Base-by-base conservation (phyloP, 805 yeast genomes). In the Myxozyma lipomycoides region DNA sequence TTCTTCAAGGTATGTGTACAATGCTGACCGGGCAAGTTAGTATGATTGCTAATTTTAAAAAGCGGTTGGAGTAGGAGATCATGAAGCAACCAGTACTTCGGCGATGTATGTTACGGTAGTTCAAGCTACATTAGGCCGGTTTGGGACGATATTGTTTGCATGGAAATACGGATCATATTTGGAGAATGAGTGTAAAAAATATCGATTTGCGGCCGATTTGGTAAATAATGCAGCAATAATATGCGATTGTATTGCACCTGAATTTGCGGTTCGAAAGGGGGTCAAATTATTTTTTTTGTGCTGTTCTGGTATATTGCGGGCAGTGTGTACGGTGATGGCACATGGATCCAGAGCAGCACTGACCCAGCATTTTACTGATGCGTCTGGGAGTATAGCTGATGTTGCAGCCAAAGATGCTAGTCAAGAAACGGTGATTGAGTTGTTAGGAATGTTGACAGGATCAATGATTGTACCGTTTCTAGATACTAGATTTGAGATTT, bases 1-100 rank as follows among this genome's bases (percentile, higher is more conserved):
- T 67, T 9, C 53, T 67, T 30, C 48, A 50, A 7, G 40, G 55
- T 51, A 30, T 2, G 48, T 23, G n/a, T n/a, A n/a, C n/a, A n/a
- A n/a, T n/a, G n/a, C n/a, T 6, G 5, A 19, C 32, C 28, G 25
- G 26, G n/a, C n/a, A n/a, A n/a, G n/a, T n/a, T n/a, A n/a, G 32
- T 32, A 12, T 10, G 3, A 19, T 40, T 15, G 25, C 32, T 18
- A 9, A 24, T 7, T n/a, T 7, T n/a, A n/a, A 12, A 43, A 54
- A 26, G 70, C 70, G 17, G 70, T 67, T 12, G 71, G 71, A 2
- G 71, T 67, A 3, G 71, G 71, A 26, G 70, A 68, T 49, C 62
- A 60, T 26, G 43, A 59, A 12, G 70, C 71, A 4, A 62, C 69
- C 19, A 60, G 68, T 34, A 67, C 72, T 2, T 60, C 68, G 12